Evolutionary conservation across 176 grass and related monocot genomes (phyloP).

Genomic region (Lolium multiflorum): DNA sequence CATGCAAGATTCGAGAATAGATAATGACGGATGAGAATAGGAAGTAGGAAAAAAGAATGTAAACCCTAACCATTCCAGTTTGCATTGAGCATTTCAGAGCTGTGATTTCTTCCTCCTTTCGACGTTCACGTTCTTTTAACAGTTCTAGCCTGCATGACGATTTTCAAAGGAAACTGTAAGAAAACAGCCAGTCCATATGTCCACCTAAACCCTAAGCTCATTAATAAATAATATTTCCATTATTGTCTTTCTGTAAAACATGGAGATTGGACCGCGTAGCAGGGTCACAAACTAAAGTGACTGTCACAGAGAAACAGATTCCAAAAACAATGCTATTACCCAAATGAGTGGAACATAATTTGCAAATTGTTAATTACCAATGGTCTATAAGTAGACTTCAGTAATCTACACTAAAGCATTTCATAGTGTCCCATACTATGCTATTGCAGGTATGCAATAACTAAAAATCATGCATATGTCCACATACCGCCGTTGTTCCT

Average conservation of each 20-base stretch:
- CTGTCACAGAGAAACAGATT: background rate
- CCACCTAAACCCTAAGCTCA: background rate
- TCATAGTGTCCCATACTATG: constrained; percentile 10
- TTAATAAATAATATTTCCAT: background rate
- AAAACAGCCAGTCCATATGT: background rate
- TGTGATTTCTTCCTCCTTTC: constrained; percentile 89
- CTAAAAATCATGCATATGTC: constrained; percentile 15
- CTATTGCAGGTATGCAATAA: constrained; percentile 11
- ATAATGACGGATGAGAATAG: background rate
- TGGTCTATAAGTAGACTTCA: background rate
- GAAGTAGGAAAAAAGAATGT: background rate
- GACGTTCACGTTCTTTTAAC: constrained; percentile 79
- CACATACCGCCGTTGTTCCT: constrained; percentile 83
- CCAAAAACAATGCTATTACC: background rate
- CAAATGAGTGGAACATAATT: constrained; percentile 22
- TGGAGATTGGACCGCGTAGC: background rate
- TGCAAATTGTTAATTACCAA: background rate
- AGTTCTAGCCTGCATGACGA: constrained; percentile 69
- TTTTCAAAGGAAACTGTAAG: constrained; percentile 6
- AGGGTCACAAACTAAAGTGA: background rate
- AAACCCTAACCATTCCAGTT: constrained; percentile 84
- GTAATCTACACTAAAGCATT: background rate
- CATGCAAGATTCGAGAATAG: background rate
- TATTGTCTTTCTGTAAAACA: constrained; percentile 10
- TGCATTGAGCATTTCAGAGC: constrained; percentile 95